Conservation (phyloP, 352 stramenopile genomes). For the Phytophthora pisi region DNA sequence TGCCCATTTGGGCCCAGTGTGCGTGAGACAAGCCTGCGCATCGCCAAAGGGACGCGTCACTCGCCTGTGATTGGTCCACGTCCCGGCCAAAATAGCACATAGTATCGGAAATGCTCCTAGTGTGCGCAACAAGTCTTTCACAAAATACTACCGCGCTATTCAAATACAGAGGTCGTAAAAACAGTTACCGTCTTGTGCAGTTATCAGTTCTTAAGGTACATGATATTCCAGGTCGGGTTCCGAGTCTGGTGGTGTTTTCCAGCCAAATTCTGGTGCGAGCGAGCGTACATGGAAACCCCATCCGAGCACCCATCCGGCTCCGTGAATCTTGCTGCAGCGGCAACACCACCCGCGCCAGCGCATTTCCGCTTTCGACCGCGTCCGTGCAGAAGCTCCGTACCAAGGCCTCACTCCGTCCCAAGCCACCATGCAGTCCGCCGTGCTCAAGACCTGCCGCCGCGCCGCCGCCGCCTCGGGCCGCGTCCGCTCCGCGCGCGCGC, state of each 20-base stretch:
- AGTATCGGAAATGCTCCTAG: too few relatives aligned
- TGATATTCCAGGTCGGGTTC: too few relatives aligned
- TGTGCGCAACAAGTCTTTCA: too few relatives aligned
- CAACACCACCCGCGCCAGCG: neutral
- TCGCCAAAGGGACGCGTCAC: neutral
- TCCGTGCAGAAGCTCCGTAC: neutral
- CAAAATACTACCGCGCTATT: too few relatives aligned
- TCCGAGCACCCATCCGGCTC: neutral
- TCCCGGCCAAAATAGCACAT: too few relatives aligned
- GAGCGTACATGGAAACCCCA: slow-evolving; percentile 14
- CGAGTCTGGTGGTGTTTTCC: too few relatives aligned
- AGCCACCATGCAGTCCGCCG: slow-evolving; percentile 28
- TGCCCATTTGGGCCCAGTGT: neutral
- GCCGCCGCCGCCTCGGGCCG: slow-evolving; percentile 6
- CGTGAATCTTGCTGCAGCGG: slow-evolving; percentile 17
- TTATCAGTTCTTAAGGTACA: too few relatives aligned
- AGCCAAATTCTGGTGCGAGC: slow-evolving; percentile 9
- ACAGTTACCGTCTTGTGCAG: too few relatives aligned
- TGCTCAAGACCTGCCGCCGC: slow-evolving; percentile 31
- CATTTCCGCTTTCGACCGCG: slow-evolving; percentile 32
- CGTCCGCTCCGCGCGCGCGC: slow-evolving; percentile 14
- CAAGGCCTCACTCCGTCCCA: neutral
- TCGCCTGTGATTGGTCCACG: neutral
- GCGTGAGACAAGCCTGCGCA: neutral
- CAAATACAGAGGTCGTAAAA: too few relatives aligned